Conservation (phyloP, 768 basidiomycete genomes). For the Termitomyces sp. region DNA sequence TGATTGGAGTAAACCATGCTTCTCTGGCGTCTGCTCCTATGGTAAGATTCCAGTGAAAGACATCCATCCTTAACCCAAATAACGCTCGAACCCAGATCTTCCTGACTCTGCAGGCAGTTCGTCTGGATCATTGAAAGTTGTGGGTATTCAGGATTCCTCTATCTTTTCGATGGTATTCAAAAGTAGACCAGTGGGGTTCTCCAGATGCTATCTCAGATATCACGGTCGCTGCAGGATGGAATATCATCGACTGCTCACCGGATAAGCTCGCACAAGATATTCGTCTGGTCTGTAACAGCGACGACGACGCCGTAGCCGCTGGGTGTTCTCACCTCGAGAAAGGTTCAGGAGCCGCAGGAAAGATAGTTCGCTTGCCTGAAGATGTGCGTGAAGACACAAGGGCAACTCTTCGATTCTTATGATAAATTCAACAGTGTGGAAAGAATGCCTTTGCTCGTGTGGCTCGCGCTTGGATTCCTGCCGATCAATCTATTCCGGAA, state of each 20-base stretch:
- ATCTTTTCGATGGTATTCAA: not conserved
- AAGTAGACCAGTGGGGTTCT: constrained; percentile 28
- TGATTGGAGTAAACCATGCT: constrained; percentile 37
- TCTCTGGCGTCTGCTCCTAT: constrained; percentile 34
- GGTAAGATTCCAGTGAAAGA: constrained; percentile 13
- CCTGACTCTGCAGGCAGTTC: constrained; percentile 22
- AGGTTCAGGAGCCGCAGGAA: constrained; percentile 35
- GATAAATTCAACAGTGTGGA: constrained; percentile 26
- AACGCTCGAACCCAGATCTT: constrained; percentile 17
- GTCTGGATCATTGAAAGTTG: constrained; percentile 38
- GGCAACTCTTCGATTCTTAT: not conserved
- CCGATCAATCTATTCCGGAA: constrained; percentile 37
- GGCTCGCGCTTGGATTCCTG: constrained; percentile 31
- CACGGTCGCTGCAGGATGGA: constrained; percentile 45
- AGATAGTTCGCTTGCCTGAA: constrained; percentile 48
- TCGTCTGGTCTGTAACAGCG: constrained; percentile 38
- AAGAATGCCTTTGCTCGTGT: constrained; percentile 35
- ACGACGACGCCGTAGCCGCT: constrained; percentile 20
- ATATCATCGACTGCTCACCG: constrained; percentile 40
- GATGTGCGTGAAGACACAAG: constrained; percentile 16
- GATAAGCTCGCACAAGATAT: constrained; percentile 37
- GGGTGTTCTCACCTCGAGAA: constrained; percentile 35
- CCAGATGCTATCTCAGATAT: constrained; percentile 33
- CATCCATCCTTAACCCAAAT: not conserved
- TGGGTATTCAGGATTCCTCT: constrained; percentile 13